Evolutionary conservation across 2,329 filamentous ascomycete genomes (phyloP), one percentile per base, ranked within the genome.

Genomic region (Simplicillium sp.): DNA sequence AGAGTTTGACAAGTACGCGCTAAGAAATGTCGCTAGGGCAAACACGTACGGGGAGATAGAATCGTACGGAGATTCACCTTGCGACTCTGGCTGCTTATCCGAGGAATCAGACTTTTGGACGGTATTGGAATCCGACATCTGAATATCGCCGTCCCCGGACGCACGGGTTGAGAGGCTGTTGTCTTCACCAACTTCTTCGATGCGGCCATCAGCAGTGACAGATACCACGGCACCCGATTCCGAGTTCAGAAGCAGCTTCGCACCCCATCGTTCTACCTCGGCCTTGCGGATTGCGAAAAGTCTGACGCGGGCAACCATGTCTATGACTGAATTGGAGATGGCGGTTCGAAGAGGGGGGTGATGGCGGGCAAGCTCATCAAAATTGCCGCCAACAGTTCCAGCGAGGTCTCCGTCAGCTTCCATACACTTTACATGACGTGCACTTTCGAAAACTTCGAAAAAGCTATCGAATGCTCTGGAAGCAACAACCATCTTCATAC

Each of bases 401-500:
- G 89, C 75, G 43, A 94, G 70, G 29, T 71, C 67, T 5, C 74
- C 68, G 48, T 95, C 90, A 31, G 71, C 68, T 46, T 86, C 80
- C 72, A 98, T 80, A 47, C 82, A 84, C 51, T 84, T 86, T 43
- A 98, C 80, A 61, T 99, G 94, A 13, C 80, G 75, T 3, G 88
- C 81, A 49, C 87, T 97, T 60, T 96, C 87, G 49, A 98, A 98
- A n/a, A 97, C 87, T 57, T 96, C 87, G 48, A 98, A 84, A 57
- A 89, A 97, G 50, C 80, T 85, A 42, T 89, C 82, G 35, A 98
- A 71, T 2, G 87, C 89, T 43, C 79, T 73, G 0, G 89, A 96
- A 0, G 80, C 75, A 43, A 87, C 80, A 52, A 98, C 94, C 56
- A 96, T 74, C 52, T 84, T 84, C 70, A 96, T 84, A 8, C 92